Conservation (phyloP, 176 grass and related monocot species). For the Triticum monococcum region DNA sequence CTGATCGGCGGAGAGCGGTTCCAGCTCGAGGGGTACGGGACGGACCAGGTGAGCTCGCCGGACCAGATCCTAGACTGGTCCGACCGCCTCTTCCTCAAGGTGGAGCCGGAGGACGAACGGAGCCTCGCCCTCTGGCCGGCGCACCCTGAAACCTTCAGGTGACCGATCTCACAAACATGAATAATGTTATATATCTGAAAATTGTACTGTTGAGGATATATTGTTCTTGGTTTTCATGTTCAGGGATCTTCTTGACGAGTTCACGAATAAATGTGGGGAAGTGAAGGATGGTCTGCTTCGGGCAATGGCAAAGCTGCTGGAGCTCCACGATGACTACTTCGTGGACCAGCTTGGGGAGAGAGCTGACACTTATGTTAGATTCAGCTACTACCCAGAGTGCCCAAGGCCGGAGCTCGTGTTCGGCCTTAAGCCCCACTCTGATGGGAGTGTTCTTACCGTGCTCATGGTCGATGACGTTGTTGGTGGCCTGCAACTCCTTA, state of each 20-base stretch:
- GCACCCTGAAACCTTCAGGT: conserved; percentile 45
- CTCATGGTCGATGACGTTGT: conserved; percentile 43
- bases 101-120: conserved; percentile 46
- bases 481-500: conserved; percentile 29
- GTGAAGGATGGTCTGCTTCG: conserved; percentile 1
- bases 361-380: neutral
- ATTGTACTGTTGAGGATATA: too few species aligned
- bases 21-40: conserved; percentile 52
- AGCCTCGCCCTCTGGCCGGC: conserved; percentile 39
- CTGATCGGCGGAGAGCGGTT: conserved; percentile 39
- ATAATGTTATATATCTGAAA: too few species aligned
- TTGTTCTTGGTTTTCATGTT: neutral
- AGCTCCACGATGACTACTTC: conserved; percentile 34
- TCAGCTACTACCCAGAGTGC: conserved; percentile 53
- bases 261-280: conserved; percentile 6
- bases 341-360: neutral
- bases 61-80: conserved; percentile 7
- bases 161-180: neutral
- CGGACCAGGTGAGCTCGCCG: conserved; percentile 19
- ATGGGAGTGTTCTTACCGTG: conserved; percentile 3
- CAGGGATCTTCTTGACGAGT: conserved; percentile 44
- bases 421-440: conserved; percentile 61
- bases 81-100: conserved; percentile 50
- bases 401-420: conserved; percentile 43
- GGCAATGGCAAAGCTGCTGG: conserved; percentile 27